A percentile compares a stretch with the other conserved stretches of the same genome.
Evolutionary conservation across 768 basidiomycete species (phyloP).

Genomic region (Russula sp.): DNA sequence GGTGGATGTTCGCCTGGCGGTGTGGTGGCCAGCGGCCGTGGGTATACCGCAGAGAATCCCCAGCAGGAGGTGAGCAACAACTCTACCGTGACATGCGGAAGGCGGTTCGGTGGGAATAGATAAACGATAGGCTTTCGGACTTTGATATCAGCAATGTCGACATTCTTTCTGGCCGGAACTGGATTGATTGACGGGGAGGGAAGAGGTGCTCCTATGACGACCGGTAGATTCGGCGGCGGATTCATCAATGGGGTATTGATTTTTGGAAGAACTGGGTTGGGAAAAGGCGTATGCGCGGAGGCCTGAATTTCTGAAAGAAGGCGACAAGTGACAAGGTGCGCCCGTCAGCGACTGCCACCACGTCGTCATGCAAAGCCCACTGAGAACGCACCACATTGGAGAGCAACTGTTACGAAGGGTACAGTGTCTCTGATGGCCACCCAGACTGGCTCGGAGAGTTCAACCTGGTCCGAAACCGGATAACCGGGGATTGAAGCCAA

Average conservation of each 20-base stretch:
- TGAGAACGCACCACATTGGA: not conserved
- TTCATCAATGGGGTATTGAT: too few species aligned
- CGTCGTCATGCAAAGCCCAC: too few species aligned
- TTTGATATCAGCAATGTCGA: too few species aligned
- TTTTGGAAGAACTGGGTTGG: too few species aligned
- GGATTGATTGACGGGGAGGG: too few species aligned
- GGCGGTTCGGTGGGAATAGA: slow-evolving; percentile 2
- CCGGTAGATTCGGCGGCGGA: too few species aligned
- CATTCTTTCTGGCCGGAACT: too few species aligned
- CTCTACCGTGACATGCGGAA: slow-evolving; percentile 4
- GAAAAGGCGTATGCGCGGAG: too few species aligned
- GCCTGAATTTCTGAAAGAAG: not conserved
- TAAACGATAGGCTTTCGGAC: slow-evolving; percentile 14
- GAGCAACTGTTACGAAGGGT: not conserved
- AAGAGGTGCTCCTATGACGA: too few species aligned
- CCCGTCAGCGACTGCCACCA: not conserved
- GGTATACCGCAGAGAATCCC: slow-evolving; percentile 8
- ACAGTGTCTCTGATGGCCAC: not conserved
- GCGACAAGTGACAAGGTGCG: too few species aligned
- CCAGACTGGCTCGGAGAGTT: not conserved
- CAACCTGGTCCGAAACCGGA: not conserved
- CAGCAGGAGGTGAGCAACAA: not conserved
- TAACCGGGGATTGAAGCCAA: not conserved
- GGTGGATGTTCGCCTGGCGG: not conserved
- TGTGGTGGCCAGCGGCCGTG: not conserved